Evolutionary conservation across 192 early-diverging fungal genomes (phyloP).

Genomic region (Oehlia diaphana): DNA sequence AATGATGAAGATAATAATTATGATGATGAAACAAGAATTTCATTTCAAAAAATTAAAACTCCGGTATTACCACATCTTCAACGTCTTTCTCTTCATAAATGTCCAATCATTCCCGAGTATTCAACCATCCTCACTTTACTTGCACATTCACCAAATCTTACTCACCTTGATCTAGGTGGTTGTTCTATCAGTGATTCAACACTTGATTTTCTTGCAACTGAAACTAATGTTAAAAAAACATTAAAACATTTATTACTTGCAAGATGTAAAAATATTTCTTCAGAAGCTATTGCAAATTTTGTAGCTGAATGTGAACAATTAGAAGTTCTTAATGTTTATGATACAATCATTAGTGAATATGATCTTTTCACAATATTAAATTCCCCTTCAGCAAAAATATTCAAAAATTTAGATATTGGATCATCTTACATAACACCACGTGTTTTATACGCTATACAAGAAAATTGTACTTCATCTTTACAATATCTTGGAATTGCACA

Average conservation of each 20-base stretch:
- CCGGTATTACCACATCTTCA: background rate
- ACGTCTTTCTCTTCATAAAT: conserved; percentile 24
- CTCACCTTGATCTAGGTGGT: conserved; percentile 24
- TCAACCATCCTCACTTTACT: background rate
- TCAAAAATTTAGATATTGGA: conserved; percentile 13
- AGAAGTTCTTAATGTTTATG: conserved; percentile 6
- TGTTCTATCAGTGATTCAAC: conserved; percentile 21
- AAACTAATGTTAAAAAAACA: background rate
- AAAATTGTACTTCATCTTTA: background rate
- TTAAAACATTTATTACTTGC: conserved; percentile 12
- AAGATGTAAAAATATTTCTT: conserved; percentile 20
- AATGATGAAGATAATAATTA: background rate
- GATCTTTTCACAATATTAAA: conserved; percentile 4
- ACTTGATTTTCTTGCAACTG: background rate
- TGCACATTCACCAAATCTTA: conserved; percentile 24
- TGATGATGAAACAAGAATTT: background rate
- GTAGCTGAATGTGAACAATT: background rate
- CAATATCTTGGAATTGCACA: conserved; percentile 1
- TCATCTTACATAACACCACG: conserved; percentile 5
- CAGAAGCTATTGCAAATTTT: background rate
- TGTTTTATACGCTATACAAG: conserved; percentile 1
- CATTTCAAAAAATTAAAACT: background rate
- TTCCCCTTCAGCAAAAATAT: background rate
- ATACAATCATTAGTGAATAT: background rate
- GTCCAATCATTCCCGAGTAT: background rate